Conservation (phyloP, 192 early-diverging fungal species). For the Podila minutissima region DNA sequence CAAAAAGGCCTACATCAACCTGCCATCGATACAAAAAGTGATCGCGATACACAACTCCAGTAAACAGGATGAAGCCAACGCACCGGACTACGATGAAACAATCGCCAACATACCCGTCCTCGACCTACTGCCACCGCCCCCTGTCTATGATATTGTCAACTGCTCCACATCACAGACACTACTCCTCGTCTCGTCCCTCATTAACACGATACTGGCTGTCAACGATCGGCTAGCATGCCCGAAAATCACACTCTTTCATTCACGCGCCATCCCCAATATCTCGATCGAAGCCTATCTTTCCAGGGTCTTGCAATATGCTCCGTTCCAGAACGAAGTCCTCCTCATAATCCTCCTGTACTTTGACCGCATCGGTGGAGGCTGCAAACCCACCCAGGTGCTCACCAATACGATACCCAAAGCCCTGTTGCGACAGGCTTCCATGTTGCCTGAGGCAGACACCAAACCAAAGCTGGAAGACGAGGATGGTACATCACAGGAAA, state of each 20-base stretch:
- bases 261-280: constrained; percentile 73
- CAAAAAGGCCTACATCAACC: constrained; percentile 41
- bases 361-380: constrained; percentile 66
- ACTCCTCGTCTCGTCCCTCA: constrained; percentile 56
- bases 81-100: constrained; percentile 38
- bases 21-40: constrained; percentile 44
- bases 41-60: constrained; percentile 21
- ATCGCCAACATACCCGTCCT: constrained; percentile 47
- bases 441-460: constrained; percentile 18
- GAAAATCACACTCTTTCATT: constrained; percentile 74
- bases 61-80: constrained; percentile 17
- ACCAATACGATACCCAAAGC: constrained; percentile 43
- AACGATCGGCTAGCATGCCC: constrained; percentile 57
- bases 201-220: constrained; percentile 60
- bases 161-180: constrained; percentile 57
- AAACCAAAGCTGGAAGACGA: background rate
- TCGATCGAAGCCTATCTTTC: constrained; percentile 70
- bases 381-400: constrained; percentile 47
- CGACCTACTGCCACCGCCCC: constrained; percentile 41
- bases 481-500: background rate
- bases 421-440: constrained; percentile 36
- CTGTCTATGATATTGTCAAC: constrained; percentile 58
- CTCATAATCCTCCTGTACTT: constrained; percentile 79
- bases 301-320: constrained; percentile 74
- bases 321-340: constrained; percentile 73